Percentiles rank a stretch among this genome's conserved stretches.
Evolutionary conservation across 805 yeast species (phyloP).

Genomic region (Lipomyces spencermartinsiae): DNA sequence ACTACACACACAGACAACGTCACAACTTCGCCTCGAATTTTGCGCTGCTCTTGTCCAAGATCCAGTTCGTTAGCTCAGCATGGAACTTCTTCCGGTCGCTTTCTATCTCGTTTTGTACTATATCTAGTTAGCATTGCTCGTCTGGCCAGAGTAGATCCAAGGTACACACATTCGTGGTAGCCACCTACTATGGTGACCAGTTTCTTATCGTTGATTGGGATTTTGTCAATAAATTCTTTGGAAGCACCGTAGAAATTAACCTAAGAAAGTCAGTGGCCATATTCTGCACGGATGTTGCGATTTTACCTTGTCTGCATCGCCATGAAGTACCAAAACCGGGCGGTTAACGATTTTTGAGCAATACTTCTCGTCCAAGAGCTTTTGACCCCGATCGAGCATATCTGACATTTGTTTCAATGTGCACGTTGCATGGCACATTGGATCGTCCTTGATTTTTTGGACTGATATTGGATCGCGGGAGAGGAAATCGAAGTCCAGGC

Average conservation of each 20-base stretch:
- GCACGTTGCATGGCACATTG: constrained; percentile 40
- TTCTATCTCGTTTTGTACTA: constrained; percentile 19
- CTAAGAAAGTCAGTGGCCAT: not conserved
- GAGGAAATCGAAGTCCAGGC: constrained; percentile 40
- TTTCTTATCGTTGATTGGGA: constrained; percentile 39
- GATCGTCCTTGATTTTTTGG: constrained; percentile 41
- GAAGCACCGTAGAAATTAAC: constrained; percentile 35
- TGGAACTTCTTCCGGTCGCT: constrained; percentile 14
- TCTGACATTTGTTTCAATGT: constrained; percentile 46
- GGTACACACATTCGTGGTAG: constrained; percentile 38
- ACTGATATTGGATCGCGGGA: constrained; percentile 43
- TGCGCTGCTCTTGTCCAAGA: not conserved
- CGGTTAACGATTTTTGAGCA: constrained; percentile 43
- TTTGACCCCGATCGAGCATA: constrained; percentile 46
- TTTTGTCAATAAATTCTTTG: constrained; percentile 36
- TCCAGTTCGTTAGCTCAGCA: constrained; percentile 14
- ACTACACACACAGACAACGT: not conserved
- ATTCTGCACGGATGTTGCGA: too few relatives aligned
- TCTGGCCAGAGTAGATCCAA: not conserved
- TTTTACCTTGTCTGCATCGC: constrained; percentile 41
- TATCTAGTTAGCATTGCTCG: not conserved
- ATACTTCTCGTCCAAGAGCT: constrained; percentile 43
- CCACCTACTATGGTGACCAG: constrained; percentile 37
- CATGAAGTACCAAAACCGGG: constrained; percentile 48
- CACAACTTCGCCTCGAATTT: not conserved